Evolutionary conservation across 441 rosid species (phyloP).

Genomic region (Adansonia gregorii): DNA sequence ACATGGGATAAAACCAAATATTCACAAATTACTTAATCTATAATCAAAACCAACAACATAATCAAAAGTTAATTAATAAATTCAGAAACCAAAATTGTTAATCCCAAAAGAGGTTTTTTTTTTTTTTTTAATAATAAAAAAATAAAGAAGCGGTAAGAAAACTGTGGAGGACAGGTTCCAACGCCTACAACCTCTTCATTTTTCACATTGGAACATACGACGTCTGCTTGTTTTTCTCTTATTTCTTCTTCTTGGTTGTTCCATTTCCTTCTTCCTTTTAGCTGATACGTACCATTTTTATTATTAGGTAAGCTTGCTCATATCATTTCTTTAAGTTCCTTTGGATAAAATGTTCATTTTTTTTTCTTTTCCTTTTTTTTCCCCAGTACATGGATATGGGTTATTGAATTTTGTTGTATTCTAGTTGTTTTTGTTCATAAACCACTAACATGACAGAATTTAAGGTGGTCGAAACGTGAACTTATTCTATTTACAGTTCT

Average conservation of each 20-base stretch:
- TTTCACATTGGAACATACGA: conserved; percentile 16
- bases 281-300: background rate
- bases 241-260: background rate
- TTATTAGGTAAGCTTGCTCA: conserved; percentile 11
- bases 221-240: background rate
- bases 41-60: too few species aligned
- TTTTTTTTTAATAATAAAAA: background rate
- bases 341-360: background rate
- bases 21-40: too few species aligned
- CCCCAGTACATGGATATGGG: background rate
- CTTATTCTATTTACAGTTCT: background rate
- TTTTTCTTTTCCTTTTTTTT: background rate
- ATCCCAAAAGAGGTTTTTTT: background rate
- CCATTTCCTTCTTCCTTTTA: conserved; percentile 3
- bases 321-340: background rate
- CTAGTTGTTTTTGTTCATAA: background rate
- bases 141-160: background rate
- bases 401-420: background rate
- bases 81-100: background rate
- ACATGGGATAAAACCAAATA: too few species aligned
- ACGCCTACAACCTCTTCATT: background rate
- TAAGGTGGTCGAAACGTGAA: background rate
- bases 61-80: background rate
- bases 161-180: conserved; percentile 18
- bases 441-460: background rate